Percentiles rank a stretch among this genome's conserved stretches.
These are phyloP conservation scores for Strigomonas culicis DNA, from an alignment of 208 protist genomes.

Conservation along the genomic window DNA sequence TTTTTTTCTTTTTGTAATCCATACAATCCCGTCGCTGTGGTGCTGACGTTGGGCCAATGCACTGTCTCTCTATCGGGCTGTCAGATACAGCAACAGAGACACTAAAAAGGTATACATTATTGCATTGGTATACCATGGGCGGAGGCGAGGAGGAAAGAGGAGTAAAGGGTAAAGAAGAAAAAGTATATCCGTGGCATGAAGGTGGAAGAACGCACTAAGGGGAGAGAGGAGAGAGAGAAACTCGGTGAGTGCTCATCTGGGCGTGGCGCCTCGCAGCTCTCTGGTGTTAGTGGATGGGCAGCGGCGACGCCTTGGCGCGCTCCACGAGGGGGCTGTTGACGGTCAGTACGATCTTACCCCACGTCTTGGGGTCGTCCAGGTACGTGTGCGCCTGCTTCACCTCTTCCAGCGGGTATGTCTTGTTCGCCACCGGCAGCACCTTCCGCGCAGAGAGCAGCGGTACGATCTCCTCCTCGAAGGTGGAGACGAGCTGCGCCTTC, in stretches of 20 bases:
- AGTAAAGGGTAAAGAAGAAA: conserved; percentile 6
- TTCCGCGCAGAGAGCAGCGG: conserved; percentile 47
- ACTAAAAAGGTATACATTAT: conserved; percentile 8
- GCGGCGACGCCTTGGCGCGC: neutral
- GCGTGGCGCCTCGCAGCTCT: neutral
- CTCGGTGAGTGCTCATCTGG: neutral
- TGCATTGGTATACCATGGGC: conserved; percentile 8
- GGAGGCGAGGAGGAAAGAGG: neutral
- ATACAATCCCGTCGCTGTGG: neutral
- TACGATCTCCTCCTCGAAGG: conserved; percentile 61
- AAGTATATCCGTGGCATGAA: conserved; percentile 3
- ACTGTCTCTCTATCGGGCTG: no score
- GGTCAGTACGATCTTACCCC: conserved; percentile 68
- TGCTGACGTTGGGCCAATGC: no score
- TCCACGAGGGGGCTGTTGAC: conserved; percentile 11
- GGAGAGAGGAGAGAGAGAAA: conserved; percentile 9
- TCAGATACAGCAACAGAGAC: neutral
- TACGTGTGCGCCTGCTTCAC: conserved; percentile 53
- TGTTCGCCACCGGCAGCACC: conserved; percentile 62
- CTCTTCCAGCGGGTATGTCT: conserved; percentile 63
- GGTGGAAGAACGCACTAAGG: conserved; percentile 12
- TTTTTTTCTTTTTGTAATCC: neutral
- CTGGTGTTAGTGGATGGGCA: neutral
- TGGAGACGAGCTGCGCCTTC: conserved; percentile 46
- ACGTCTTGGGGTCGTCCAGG: conserved; percentile 52